Conservation (phyloP, 176 grass and related monocot species). For the Aegilops tauschii region DNA sequence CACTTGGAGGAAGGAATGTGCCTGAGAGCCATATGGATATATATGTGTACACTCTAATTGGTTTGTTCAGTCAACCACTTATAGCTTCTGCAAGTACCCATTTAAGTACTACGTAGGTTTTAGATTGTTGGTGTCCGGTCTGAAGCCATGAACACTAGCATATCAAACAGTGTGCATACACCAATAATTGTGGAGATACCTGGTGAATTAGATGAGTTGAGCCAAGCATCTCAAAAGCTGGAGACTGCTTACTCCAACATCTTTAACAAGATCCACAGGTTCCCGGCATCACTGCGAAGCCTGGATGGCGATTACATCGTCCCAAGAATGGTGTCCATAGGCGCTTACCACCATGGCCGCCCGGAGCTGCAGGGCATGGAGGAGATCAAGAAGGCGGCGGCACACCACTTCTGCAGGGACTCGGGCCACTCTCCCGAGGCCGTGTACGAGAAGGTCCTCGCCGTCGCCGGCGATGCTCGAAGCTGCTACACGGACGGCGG, state of each 20-base stretch:
- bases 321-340: background rate
- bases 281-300: background rate
- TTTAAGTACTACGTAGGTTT: too few relatives aligned
- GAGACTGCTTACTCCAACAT: background rate
- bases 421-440: background rate
- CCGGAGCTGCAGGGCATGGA: background rate
- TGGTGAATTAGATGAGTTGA: background rate
- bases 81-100: too few relatives aligned
- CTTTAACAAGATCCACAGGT: background rate
- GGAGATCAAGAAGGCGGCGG: background rate
- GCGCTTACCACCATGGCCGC: background rate
- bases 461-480: background rate
- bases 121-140: too few relatives aligned
- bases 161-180: background rate
- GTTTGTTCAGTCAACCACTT: too few relatives aligned
- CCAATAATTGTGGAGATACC: background rate
- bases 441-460: background rate
- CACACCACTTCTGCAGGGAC: background rate
- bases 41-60: too few relatives aligned
- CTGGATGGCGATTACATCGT: background rate
- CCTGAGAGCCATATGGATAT: too few relatives aligned
- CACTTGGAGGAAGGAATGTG: too few relatives aligned
- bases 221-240: background rate
- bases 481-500: background rate
- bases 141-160: background rate